These are phyloP conservation scores for Quercus wislizeni DNA, from an alignment of 306 rosid species.

Conservation along the genomic window DNA sequence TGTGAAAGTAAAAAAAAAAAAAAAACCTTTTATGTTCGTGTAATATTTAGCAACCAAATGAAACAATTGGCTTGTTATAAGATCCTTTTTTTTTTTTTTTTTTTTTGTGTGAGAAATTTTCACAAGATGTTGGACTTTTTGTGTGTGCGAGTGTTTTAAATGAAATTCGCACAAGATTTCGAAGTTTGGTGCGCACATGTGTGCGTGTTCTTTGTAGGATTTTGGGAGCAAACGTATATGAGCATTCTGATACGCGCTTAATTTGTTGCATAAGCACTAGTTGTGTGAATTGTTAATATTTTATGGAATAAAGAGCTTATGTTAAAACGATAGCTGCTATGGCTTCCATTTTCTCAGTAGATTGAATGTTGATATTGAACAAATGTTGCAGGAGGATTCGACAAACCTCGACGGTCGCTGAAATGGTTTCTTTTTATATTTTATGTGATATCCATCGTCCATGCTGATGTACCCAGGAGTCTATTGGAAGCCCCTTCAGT, in stretches of 20 bases:
- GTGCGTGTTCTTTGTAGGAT: background rate
- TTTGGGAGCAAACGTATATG: background rate
- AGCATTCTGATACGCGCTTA: background rate
- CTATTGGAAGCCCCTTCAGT: constrained; percentile 16
- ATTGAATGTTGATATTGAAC: constrained; percentile 16
- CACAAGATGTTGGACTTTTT: too few relatives aligned
- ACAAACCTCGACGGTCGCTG: constrained; percentile 34
- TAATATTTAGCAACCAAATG: background rate
- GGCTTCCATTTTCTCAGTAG: background rate
- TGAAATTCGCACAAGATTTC: background rate
- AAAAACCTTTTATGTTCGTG: background rate
- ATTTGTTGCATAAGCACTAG: background rate
- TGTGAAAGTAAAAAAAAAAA: too few relatives aligned
- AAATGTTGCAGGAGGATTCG: constrained; percentile 49
- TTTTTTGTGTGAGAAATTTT: background rate
- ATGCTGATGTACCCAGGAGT: constrained; percentile 29
- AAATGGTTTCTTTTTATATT: constrained; percentile 44
- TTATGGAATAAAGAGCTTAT: background rate
- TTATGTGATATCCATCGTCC: constrained; percentile 36
- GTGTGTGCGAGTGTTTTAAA: too few relatives aligned
- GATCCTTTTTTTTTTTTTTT: background rate
- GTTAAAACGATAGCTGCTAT: background rate
- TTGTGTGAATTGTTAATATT: background rate
- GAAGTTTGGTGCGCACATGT: background rate
- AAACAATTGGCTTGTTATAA: background rate